These are phyloP conservation scores for Fonsecaea pedrosoi DNA, from an alignment of 2,329 filamentous ascomycete genomes.

Conservation along the genomic window DNA sequence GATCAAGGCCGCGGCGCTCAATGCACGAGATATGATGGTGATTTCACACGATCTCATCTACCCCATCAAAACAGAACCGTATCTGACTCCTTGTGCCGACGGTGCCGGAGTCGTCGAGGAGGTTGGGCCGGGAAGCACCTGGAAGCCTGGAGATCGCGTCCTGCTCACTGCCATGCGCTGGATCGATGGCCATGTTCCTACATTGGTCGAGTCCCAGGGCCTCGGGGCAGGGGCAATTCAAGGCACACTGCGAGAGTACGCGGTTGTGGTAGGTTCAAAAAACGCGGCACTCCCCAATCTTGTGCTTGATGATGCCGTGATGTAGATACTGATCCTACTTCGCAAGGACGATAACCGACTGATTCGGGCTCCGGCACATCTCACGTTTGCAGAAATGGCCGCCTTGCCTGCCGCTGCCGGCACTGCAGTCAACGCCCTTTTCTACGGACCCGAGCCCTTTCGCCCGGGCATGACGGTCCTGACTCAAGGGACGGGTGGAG, in stretches of 20 bases:
- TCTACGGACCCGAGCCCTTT: constrained; percentile 52
- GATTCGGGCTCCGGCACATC: constrained; percentile 49
- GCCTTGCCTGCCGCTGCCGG: constrained; percentile 55
- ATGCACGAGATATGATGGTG: constrained; percentile 27
- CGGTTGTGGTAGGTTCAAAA: constrained; percentile 18
- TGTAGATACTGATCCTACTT: neutral
- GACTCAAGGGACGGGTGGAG: constrained; percentile 40
- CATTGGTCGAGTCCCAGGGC: constrained; percentile 15
- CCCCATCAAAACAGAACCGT: constrained; percentile 11
- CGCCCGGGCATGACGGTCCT: constrained; percentile 52
- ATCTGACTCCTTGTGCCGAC: constrained; percentile 49
- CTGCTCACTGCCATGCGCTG: constrained; percentile 13
- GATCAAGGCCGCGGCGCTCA: constrained; percentile 21
- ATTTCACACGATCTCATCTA: constrained; percentile 22
- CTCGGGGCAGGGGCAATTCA: constrained; percentile 18
- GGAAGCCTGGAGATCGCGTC: constrained; percentile 17
- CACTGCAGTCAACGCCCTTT: constrained; percentile 58
- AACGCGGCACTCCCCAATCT: neutral
- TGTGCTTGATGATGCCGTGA: neutral
- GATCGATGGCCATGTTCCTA: constrained; percentile 16
- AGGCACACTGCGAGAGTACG: constrained; percentile 22
- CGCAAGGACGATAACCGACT: constrained; percentile 43
- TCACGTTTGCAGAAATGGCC: constrained; percentile 49
- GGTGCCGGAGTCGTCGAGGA: constrained; percentile 46
- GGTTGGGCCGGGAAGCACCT: constrained; percentile 39